Base-by-base conservation (phyloP, 202 grass and related monocot species). In the Schoenoplectus triqueter region DNA sequence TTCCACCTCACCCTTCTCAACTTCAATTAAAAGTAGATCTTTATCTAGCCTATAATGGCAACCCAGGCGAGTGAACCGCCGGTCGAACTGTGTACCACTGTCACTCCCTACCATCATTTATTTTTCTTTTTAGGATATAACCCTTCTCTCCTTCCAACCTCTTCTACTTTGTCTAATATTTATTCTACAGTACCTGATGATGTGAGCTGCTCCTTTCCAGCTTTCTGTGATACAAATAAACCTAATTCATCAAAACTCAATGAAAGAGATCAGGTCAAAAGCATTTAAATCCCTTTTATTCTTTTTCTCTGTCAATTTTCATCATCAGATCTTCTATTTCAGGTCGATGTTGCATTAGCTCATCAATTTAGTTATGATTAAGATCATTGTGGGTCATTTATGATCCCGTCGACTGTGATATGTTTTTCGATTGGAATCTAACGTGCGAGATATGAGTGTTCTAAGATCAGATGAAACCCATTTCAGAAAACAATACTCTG, bases 221-320 rank as follows among this genome's bases (percentile, higher is more conserved):
- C 6, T 77, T 74, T 77, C 21, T 63, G 66, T 62, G 84, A 63
- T 47, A 59, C 20, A 15, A 85, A 65, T 15, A 77, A 66, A 3
- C 83, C 68, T 15, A 69, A 85, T 40, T 77, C n/a, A 31, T 85
- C 83, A 10, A 66, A 46, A 15, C 54, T 40, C 6, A 66, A 39
- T 50, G 83, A 73, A n/a, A 77, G 69, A 48, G 45, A 85, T 85
- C 42, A 85, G 66, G 11, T 85, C 69, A 2, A 85, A 85, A 8
- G 83, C 83, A 17, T 85, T 85, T 52, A 77, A 48, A 64, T 77
- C 61, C 59, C 71, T 57, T 73, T 86, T 80, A n/a, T 63, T 89
- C 86, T 88, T 95, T 73, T 72, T 69, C 6, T 78, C 49, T 21
- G 80, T 92, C 82, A 48, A 86, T 67, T 85, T 80, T 72, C 72